Evolutionary conservation across 1,284 basidiomycete species (phyloP), one percentile per base, ranked within the genome.

Genomic region (Macrocystidia cucumis): DNA sequence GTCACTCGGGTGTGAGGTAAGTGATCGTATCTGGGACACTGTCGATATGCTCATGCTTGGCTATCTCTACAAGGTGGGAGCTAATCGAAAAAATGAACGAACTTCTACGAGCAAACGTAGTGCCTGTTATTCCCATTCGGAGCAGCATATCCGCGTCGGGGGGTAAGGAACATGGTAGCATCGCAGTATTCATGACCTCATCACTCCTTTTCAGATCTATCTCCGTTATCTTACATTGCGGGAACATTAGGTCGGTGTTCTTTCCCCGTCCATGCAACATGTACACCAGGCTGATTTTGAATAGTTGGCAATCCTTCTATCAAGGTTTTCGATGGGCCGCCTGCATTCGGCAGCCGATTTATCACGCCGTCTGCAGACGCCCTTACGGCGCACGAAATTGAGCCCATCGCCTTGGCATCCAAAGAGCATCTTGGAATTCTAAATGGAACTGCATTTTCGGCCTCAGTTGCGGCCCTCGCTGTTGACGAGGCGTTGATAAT

Each of bases 371-470:
- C 83, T 2, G 50, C 60, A n/a, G 69, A 77, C 39, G 90, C 86
- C 0, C 70, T 90, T 32, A 61, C 68, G 6, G 67, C 73, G 23
- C 74, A 84, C 48, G 62, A 68, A 31, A 75, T 91, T 26, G 59
- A 68, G 31, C 83, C 87, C 1, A 69, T 91, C 37, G 61, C 70
- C 19, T 75, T 91, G 25, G 76, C 69, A 9, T 80, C 85, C 16
- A 90, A 91, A 60, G 88, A 88, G 45, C 85, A 86, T 43, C 69
- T 88, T 23, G 83, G 83, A 9, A 75, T 89, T 41, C 59, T 88
- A 36, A 91, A 90, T 55, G 87, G 86, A 31, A 90, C 88, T 1
- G 87, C 89, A 1, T 91, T 91, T 58, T 86, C 83, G 22, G 64
- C 72, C 1, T 67, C 72, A 8, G 69, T 84, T 13, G 75, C 72